Conservation (phyloP, 2,329 filamentous ascomycete species). For the Cadophora luteo-olivacea region DNA sequence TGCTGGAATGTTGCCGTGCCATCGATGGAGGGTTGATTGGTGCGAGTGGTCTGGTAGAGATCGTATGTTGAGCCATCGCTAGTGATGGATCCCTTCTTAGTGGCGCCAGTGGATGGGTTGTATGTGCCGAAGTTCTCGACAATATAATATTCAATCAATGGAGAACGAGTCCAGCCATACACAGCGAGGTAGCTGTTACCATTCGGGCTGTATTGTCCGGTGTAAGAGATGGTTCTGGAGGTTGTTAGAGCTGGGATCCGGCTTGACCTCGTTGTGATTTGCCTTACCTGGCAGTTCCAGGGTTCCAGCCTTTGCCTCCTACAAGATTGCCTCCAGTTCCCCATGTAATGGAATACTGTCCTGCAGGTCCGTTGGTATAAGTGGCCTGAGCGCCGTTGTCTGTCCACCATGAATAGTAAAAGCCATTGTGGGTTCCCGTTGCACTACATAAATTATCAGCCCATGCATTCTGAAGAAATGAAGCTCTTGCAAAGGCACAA, state of each 20-base stretch:
- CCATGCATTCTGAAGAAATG: not conserved
- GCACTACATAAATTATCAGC: conserved; percentile 35
- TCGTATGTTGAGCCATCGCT: conserved; percentile 60
- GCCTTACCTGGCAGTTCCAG: conserved; percentile 41
- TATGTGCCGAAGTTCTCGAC: conserved; percentile 53
- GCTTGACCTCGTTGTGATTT: not conserved
- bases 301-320: conserved; percentile 57
- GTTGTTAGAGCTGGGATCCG: too few species aligned
- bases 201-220: conserved; percentile 48
- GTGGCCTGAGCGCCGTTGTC: conserved; percentile 55
- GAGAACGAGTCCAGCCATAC: conserved; percentile 57
- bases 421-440: conserved; percentile 62
- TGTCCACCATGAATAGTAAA: conserved; percentile 67
- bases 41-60: conserved; percentile 47
- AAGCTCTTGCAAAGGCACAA: not conserved
- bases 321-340: conserved; percentile 54
- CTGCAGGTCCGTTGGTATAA: conserved; percentile 58
- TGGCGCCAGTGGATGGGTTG: conserved; percentile 54
- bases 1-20: conserved; percentile 59
- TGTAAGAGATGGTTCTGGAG: conserved; percentile 50
- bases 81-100: conserved; percentile 56
- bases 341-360: conserved; percentile 58
- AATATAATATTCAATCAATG: conserved; percentile 53
- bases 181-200: conserved; percentile 58
- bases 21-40: conserved; percentile 51